phyloP scores from a whole-genome alignment of 352 stramenopile genomes.

The Aphanomyces euteiches region DNA sequence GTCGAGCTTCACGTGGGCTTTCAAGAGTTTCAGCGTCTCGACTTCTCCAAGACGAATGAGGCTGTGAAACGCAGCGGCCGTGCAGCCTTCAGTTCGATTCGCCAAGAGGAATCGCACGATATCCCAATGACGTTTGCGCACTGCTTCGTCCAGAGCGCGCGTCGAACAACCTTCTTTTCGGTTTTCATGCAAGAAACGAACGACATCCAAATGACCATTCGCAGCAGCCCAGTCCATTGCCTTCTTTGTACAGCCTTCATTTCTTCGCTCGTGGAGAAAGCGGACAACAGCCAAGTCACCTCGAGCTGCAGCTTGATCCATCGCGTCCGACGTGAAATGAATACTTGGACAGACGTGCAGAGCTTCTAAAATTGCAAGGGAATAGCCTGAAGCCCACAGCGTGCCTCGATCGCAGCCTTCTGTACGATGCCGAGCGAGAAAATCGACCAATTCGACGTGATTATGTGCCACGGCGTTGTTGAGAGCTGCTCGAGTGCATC shows the following conservation, averaged over 20 bases:
- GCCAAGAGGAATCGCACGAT: not conserved
- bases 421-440: not conserved
- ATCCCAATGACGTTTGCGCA: not conserved
- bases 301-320: too few relatives aligned
- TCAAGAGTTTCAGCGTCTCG: not conserved
- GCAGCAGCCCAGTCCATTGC: not conserved
- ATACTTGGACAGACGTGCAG: not conserved
- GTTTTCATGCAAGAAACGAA: too few relatives aligned
- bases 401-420: not conserved
- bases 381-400: not conserved
- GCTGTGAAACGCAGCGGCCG: not conserved
- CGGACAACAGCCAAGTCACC: too few relatives aligned
- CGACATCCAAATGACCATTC: not conserved
- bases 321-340: not conserved
- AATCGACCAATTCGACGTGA: conserved; percentile 2
- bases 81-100: not conserved
- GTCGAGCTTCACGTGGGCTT: not conserved
- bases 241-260: not conserved
- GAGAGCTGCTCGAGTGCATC: not conserved
- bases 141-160: not conserved
- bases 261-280: not conserved
- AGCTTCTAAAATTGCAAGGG: not conserved
- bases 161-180: too few relatives aligned
- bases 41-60: not conserved
- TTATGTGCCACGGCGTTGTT: not conserved